Evolutionary conservation across 257 asterid species (phyloP).

Genomic region (Solanum bukasovii): DNA sequence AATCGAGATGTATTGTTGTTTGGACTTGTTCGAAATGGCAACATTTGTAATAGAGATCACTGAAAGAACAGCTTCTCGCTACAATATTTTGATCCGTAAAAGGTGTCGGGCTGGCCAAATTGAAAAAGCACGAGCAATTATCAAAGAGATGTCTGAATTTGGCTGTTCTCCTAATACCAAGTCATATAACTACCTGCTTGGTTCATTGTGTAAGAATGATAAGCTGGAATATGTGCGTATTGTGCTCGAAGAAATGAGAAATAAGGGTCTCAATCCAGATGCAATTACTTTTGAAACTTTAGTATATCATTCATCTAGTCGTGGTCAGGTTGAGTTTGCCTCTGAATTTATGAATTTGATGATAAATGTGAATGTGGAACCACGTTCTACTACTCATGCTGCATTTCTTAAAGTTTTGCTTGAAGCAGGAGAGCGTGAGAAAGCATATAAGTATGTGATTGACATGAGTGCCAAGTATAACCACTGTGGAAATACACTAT

Average conservation of each 20-base stretch:
- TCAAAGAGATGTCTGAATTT: slow-evolving; percentile 42
- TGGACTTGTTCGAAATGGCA: slow-evolving; percentile 62
- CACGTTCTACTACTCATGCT: slow-evolving; percentile 46
- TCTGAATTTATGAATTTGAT: slow-evolving; percentile 36
- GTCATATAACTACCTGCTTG: slow-evolving; percentile 57
- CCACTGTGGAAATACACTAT: slow-evolving; percentile 30
- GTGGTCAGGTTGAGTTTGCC: slow-evolving; percentile 36
- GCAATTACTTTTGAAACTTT: slow-evolving; percentile 56
- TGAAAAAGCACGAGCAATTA: slow-evolving; percentile 43
- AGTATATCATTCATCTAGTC: slow-evolving; percentile 28
- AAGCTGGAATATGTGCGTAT: slow-evolving; percentile 24
- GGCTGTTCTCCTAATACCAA: slow-evolving; percentile 24
- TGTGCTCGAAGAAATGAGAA: slow-evolving; percentile 48
- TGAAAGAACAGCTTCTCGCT: slow-evolving; percentile 28
- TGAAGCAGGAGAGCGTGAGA: slow-evolving; percentile 29
- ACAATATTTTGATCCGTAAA: slow-evolving; percentile 49
- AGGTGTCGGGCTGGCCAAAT: slow-evolving; percentile 48
- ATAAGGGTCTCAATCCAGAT: slow-evolving; percentile 28
- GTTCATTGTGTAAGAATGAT: slow-evolving; percentile 45
- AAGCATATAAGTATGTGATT: slow-evolving; percentile 40
- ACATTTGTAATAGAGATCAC: slow-evolving; percentile 44
- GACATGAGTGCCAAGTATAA: slow-evolving; percentile 25
- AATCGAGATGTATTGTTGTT: slow-evolving; percentile 51
- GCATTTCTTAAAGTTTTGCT: slow-evolving; percentile 36
- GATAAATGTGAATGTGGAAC: slow-evolving; percentile 37